Conservation (phyloP, 768 basidiomycete genomes). For the Trametes meyenii region DNA sequence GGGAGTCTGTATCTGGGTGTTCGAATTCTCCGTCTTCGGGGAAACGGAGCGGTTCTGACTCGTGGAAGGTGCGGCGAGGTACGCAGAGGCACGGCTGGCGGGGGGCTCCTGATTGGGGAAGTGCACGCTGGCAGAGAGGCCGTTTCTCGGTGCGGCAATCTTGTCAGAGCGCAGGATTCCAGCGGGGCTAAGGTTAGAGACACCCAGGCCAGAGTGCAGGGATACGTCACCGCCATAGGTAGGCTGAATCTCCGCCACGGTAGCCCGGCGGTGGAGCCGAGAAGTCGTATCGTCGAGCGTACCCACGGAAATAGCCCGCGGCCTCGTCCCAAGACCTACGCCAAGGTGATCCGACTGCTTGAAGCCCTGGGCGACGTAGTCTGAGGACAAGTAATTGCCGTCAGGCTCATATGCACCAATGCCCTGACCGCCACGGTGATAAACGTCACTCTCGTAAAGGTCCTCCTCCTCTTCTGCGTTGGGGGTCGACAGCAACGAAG, state of each 20-base stretch:
- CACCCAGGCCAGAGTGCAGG: constrained; percentile 37
- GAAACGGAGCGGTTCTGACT: constrained; percentile 78
- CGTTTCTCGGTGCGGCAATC: constrained; percentile 45
- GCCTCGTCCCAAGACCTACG: constrained; percentile 50
- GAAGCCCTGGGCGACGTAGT: constrained; percentile 72
- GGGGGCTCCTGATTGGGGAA: constrained; percentile 66
- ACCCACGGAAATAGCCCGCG: constrained; percentile 88
- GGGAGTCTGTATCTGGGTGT: constrained; percentile 85
- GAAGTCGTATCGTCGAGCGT: constrained; percentile 81
- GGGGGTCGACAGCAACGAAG: constrained; percentile 67
- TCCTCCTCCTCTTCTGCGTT: constrained; percentile 75
- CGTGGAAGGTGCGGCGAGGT: constrained; percentile 63
- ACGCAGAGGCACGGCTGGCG: constrained; percentile 58
- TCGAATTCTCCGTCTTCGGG: constrained; percentile 73
- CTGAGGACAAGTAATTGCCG: constrained; percentile 55
- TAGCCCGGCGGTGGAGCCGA: constrained; percentile 64
- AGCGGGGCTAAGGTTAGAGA: constrained; percentile 33
- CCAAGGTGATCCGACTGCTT: constrained; percentile 72
- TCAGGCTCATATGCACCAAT: constrained; percentile 65
- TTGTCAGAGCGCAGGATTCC: constrained; percentile 68
- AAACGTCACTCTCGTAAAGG: constrained; percentile 63
- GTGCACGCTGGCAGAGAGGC: constrained; percentile 57
- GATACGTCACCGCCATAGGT: constrained; percentile 62
- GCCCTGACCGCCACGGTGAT: constrained; percentile 53
- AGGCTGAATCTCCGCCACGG: constrained; percentile 53